phyloP scores from a whole-genome alignment of 176 grass and related monocot genomes.

The Chrysopogon serrulatus region DNA sequence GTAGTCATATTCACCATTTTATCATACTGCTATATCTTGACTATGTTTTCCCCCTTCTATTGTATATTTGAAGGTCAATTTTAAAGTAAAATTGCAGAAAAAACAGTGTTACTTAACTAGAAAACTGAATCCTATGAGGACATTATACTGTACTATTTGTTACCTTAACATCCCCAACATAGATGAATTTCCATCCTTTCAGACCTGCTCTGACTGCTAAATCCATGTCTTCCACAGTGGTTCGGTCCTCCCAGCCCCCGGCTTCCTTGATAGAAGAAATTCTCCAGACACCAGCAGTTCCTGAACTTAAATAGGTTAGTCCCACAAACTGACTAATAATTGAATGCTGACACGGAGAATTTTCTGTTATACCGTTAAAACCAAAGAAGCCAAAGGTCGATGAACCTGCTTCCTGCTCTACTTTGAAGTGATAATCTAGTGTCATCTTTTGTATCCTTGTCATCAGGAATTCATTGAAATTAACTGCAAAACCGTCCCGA shows the following conservation, averaged over 20 bases:
- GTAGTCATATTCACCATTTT: background rate
- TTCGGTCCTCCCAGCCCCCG: slow-evolving; percentile 93
- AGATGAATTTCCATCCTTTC: slow-evolving; percentile 95
- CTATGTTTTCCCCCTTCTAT: background rate
- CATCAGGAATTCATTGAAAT: slow-evolving; percentile 77
- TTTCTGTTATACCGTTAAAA: slow-evolving; percentile 75
- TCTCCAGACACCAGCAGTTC: slow-evolving; percentile 97
- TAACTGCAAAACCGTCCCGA: slow-evolving; percentile 99
- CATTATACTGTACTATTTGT: background rate
- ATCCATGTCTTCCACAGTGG: slow-evolving; percentile 99
- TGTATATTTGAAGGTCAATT: background rate
- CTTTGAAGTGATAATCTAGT: slow-evolving; percentile 97
- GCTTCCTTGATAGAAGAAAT: slow-evolving; percentile 80
- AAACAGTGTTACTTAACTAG: background rate
- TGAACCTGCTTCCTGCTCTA: slow-evolving; percentile 96
- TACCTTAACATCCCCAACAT: slow-evolving; percentile 85
- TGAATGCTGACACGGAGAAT: background rate
- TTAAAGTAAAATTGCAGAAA: background rate
- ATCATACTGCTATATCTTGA: background rate
- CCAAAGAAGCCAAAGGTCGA: slow-evolving; percentile 87
- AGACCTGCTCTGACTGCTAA: slow-evolving; percentile 84
- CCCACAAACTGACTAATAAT: background rate
- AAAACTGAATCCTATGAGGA: background rate
- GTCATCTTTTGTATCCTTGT: slow-evolving; percentile 99
- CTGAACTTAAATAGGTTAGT: slow-evolving; percentile 40